A percentile compares a stretch with the other conserved stretches of the same genome.
These are phyloP conservation scores for Paracamarosporium sp. DNA, from an alignment of 2,329 filamentous ascomycete species.

Conservation along the genomic window DNA sequence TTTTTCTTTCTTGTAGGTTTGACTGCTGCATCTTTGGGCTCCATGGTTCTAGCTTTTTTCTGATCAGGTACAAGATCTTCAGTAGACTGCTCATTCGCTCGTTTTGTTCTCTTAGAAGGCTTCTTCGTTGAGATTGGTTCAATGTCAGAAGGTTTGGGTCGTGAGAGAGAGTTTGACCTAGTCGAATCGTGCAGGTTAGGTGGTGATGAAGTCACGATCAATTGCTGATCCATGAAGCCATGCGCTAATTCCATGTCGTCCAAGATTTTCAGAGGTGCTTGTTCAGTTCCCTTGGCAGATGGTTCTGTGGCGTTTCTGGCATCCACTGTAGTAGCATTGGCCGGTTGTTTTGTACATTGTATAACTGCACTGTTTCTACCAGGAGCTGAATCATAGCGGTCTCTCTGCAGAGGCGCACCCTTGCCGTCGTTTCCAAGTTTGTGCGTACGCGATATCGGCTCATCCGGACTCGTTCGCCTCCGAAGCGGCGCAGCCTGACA, in stretches of 20 bases:
- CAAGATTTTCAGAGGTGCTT: slow-evolving; percentile 16
- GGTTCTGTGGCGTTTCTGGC: neutral
- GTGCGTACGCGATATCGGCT: neutral
- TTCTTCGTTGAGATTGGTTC: slow-evolving; percentile 8
- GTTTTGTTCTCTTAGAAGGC: neutral
- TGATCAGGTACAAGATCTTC: neutral
- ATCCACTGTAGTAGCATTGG: neutral
- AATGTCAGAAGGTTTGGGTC: neutral
- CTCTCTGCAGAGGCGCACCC: neutral
- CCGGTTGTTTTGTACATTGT: neutral
- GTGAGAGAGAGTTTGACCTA: slow-evolving; percentile 8
- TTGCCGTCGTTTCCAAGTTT: slow-evolving; percentile 5
- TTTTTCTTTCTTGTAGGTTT: slow-evolving; percentile 10
- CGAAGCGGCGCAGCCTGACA: slow-evolving; percentile 47
- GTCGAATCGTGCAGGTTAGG: slow-evolving; percentile 4
- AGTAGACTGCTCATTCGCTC: neutral
- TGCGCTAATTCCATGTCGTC: slow-evolving; percentile 36
- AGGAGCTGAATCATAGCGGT: neutral
- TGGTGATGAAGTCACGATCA: slow-evolving; percentile 24
- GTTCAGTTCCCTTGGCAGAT: neutral
- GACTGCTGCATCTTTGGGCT: neutral
- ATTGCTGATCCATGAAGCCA: slow-evolving; percentile 37
- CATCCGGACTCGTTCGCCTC: slow-evolving; percentile 8
- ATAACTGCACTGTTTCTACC: neutral
- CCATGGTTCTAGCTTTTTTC: neutral